Base-by-base conservation (phyloP, 139 green algal genomes). In the Astrephomene gubernaculifera region DNA sequence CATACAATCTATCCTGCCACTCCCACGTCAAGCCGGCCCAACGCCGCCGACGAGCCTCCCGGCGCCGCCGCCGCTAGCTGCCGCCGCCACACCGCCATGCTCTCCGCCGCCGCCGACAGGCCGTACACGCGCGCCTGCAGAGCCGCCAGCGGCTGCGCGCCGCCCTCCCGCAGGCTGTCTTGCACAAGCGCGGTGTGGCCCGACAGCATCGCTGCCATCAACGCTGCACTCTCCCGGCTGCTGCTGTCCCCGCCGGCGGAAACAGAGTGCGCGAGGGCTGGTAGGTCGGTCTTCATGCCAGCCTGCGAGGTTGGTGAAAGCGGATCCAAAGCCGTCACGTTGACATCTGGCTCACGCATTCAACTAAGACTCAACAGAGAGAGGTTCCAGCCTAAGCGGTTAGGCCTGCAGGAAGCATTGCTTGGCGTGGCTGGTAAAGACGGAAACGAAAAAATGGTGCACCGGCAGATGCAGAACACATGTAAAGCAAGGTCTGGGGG, bases 161-260 rank as follows among this genome's bases (percentile, higher is more conserved):
- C 65, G 65, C 69, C 65, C 10, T 86, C 79, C 45, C 64, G 44
- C 43, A 86, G 79, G 7, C 43, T 60, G 79, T 86, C 79, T 24
- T 78, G 65, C 65, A 63, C 73, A 49, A 88, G 52, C 27, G 52
- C 70, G 4, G 73, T 88, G 64, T 88, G 83, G 19, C 83, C 83
- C 0, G 63, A 81, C 65, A 88, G 73, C 44, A 88, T 49, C n/a
- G 83, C 72, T 19, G 83, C 83, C 39, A 88, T 63, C 44, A 88
- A 73, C 3, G 21, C 61, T 0, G 64, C 45, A 25, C 27, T 12
- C 53, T 87, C 81, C 25, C 60, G 52, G 36, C 60, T 43, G 33
- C 5, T 24, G 33, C 70, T 38, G 27, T 87, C 82, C 7, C 71
- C 54, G 39, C 82, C 83, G 6, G 60, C 60, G 0, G 71, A 60